A percentile compares a stretch with the other conserved stretches of the same genome.
phyloP scores from a whole-genome alignment of 148 eudicot species.

The Linanthus parryae region DNA sequence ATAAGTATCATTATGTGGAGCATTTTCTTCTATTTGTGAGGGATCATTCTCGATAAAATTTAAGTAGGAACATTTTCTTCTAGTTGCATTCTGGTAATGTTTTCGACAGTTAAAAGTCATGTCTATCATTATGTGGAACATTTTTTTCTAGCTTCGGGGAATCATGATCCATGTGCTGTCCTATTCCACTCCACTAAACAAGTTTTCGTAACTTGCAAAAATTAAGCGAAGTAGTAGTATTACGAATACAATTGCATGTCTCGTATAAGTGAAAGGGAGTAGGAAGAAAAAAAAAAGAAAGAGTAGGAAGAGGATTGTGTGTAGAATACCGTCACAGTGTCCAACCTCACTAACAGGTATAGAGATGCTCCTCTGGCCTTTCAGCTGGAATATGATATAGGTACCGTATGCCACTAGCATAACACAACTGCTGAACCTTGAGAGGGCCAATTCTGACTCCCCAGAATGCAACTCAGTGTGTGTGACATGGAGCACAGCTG shows the following conservation, averaged over 20 bases:
- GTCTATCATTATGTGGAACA: too few relatives aligned
- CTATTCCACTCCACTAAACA: too few relatives aligned
- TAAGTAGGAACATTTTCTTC: too few relatives aligned
- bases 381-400: conserved; percentile 30
- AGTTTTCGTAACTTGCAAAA: too few relatives aligned
- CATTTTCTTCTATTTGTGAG: too few relatives aligned
- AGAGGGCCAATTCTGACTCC: conserved; percentile 36
- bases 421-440: conserved; percentile 38
- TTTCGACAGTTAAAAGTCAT: too few relatives aligned
- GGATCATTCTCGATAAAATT: too few relatives aligned
- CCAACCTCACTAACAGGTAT: conserved; percentile 20
- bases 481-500: conserved; percentile 33
- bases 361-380: conserved; percentile 16
- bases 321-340: background rate
- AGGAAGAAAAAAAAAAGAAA: background rate
- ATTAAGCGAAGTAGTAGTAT: background rate
- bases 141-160: too few relatives aligned
- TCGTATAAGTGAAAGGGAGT: background rate
- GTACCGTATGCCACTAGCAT: conserved; percentile 37
- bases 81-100: too few relatives aligned
- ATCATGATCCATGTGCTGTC: too few relatives aligned
- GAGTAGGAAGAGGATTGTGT: too few relatives aligned
- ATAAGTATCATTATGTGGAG: too few relatives aligned
- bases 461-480: conserved; percentile 37
- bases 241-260: background rate